phyloP scores from a whole-genome alignment of 192 early-diverging fungal species.

The Neocallimastix lanati region DNA sequence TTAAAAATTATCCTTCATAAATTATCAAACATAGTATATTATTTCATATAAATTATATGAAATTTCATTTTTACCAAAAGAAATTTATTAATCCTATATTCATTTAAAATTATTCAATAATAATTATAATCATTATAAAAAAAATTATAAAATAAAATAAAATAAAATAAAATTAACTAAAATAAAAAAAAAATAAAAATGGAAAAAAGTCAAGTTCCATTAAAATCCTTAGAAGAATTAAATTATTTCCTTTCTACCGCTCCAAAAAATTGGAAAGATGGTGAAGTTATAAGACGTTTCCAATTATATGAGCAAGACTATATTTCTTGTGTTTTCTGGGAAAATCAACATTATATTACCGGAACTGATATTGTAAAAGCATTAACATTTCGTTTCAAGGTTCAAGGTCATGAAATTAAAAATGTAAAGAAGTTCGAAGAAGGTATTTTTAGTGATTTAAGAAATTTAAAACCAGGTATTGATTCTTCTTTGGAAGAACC shows the following conservation, averaged over 20 bases:
- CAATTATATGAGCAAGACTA: constrained; percentile 63
- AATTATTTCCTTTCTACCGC: constrained; percentile 41
- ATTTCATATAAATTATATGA: too few relatives aligned
- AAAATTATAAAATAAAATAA: background rate
- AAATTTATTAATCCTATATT: too few relatives aligned
- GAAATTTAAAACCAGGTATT: constrained; percentile 83
- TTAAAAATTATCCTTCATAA: too few relatives aligned
- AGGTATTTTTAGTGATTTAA: constrained; percentile 86
- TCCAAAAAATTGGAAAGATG: constrained; percentile 42
- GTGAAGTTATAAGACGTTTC: constrained; percentile 33
- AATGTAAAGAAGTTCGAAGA: constrained; percentile 97
- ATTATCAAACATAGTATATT: too few relatives aligned
- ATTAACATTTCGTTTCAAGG: constrained; percentile 76
- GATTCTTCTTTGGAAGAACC: constrained; percentile 85
- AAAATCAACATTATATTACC: constrained; percentile 81
- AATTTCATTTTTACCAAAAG: too few relatives aligned
- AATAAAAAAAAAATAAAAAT: too few relatives aligned
- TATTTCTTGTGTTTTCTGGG: constrained; percentile 89
- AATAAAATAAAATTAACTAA: background rate
- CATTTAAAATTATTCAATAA: too few relatives aligned
- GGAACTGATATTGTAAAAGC: constrained; percentile 90
- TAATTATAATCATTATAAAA: background rate
- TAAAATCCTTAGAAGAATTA: background rate
- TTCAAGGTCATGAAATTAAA: constrained; percentile 63
- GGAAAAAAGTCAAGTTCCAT: background rate